Conservation (phyloP, 495 filamentous ascomycete genomes). For the Pyrenopolyporus hunteri region DNA sequence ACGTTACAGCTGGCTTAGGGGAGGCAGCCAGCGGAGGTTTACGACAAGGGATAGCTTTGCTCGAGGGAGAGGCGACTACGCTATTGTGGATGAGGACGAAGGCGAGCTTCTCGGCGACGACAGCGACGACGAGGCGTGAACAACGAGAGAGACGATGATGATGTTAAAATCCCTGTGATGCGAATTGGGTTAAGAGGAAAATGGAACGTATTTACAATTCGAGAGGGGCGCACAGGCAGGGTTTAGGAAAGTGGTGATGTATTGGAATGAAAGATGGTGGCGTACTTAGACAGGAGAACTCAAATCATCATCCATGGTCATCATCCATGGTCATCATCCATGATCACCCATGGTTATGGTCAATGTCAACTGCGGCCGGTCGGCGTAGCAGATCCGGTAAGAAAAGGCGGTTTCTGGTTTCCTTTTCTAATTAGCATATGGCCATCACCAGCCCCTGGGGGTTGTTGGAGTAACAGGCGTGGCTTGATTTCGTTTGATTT, state of each 20-base stretch:
- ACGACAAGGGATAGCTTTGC: conserved; percentile 85
- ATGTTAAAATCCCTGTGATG: not conserved
- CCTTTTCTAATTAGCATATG: too few species aligned
- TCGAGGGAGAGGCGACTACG: conserved; percentile 82
- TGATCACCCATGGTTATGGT: not conserved
- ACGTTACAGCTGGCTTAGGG: conserved; percentile 53
- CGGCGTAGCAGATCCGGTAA: too few species aligned
- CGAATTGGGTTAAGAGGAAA: not conserved
- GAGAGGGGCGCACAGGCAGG: conserved; percentile 32
- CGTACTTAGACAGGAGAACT: not conserved
- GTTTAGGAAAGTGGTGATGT: conserved; percentile 27
- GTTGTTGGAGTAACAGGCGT: conserved; percentile 3
- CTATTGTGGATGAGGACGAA: conserved; percentile 87
- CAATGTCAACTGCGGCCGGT: too few species aligned
- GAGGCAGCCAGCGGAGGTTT: conserved; percentile 65
- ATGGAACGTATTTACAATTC: conserved; percentile 27
- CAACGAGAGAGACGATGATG: not conserved
- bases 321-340: conserved; percentile 11
- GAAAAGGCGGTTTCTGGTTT: too few species aligned
- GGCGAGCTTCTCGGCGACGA: conserved; percentile 91
- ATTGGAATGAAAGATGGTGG: conserved; percentile 4
- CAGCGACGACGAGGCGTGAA: conserved; percentile 84
- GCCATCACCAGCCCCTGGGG: too few species aligned
- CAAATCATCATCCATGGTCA: not conserved
- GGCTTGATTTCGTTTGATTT: too few species aligned